Conservation (phyloP, 345 rosid species). For the Eucalyptus erythrocorys region DNA sequence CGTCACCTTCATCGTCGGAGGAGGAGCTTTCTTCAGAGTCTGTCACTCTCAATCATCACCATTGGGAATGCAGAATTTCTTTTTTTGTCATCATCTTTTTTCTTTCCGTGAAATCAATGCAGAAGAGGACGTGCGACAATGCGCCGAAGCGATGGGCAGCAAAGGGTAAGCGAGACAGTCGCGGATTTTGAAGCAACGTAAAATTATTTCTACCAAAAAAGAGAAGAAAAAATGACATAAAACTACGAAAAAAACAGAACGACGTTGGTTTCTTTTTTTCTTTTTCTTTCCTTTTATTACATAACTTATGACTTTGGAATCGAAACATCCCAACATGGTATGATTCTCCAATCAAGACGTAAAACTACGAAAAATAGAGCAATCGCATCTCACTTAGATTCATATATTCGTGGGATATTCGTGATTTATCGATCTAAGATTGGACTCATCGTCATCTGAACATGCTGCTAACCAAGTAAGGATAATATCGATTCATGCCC, state of each 20-base stretch:
- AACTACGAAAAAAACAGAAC: neutral
- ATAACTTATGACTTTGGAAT: neutral
- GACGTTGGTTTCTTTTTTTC: neutral
- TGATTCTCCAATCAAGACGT: too few species aligned
- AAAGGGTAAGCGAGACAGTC: too few species aligned
- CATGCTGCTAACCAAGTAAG: too few species aligned
- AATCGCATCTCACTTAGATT: too few species aligned
- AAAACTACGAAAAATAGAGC: too few species aligned
- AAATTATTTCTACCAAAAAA: too few species aligned
- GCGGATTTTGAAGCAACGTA: neutral
- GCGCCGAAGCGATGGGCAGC: neutral
- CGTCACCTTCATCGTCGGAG: slow-evolving; percentile 16
- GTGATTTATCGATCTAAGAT: too few species aligned
- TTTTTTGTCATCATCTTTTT: slow-evolving; percentile 8
- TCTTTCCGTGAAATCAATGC: neutral
- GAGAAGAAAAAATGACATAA: neutral
- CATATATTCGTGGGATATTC: too few species aligned
- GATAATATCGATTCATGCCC: too few species aligned
- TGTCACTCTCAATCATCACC: slow-evolving; percentile 49
- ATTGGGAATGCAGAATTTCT: slow-evolving; percentile 28
- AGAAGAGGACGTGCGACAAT: neutral
- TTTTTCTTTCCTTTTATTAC: too few species aligned
- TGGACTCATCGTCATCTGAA: too few species aligned
- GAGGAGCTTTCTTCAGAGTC: slow-evolving; percentile 66
- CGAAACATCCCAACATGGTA: too few species aligned